These are phyloP conservation scores for Carex pumila DNA, from an alignment of 176 grass and related monocot genomes.

Conservation along the genomic window DNA sequence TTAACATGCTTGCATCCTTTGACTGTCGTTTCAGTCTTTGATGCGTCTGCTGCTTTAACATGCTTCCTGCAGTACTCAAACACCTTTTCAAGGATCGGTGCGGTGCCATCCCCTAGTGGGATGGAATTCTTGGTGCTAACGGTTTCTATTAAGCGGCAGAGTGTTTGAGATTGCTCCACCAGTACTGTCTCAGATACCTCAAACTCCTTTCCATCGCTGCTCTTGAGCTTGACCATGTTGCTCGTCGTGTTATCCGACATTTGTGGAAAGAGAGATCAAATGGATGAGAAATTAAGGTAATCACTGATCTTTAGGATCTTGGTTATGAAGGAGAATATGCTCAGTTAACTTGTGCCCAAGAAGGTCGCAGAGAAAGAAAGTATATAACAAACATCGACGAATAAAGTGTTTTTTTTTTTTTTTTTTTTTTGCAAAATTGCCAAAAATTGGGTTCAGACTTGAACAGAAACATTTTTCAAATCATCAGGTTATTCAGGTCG, in stretches of 20 bases:
- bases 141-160: slow-evolving; percentile 20
- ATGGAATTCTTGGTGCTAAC: neutral
- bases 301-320: neutral
- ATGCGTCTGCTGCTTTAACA: neutral
- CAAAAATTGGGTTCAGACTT: too few species aligned
- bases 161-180: slow-evolving; percentile 11
- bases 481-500: too few species aligned
- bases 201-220: slow-evolving; percentile 26
- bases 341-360: too few species aligned
- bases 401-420: too few species aligned
- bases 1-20: too few species aligned
- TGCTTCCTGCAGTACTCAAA: slow-evolving; percentile 27
- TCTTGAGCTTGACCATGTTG: slow-evolving; percentile 22
- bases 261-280: neutral
- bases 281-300: neutral
- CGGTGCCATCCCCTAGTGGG: neutral
- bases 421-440: too few species aligned
- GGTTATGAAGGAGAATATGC: too few species aligned
- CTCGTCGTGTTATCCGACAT: neutral
- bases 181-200: slow-evolving; percentile 7
- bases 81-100: slow-evolving; percentile 3
- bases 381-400: neutral
- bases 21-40: neutral
- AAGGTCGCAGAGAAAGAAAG: too few species aligned
- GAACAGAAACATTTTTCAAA: too few species aligned